phyloP scores from a whole-genome alignment of 306 rosid species.

The Medicago arabica region DNA sequence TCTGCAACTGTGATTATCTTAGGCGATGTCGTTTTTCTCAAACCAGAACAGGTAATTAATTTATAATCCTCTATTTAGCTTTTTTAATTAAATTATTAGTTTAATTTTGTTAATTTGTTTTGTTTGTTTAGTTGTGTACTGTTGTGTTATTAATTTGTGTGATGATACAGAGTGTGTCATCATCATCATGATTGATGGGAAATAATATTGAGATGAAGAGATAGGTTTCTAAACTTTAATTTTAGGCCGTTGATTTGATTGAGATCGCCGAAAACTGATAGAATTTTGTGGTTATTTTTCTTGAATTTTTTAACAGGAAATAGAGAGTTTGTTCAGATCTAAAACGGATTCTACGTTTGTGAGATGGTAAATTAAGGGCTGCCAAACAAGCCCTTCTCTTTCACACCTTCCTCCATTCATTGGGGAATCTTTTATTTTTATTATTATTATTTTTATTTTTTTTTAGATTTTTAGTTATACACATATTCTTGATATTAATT shows the following conservation, averaged over 20 bases:
- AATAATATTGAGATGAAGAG: slow-evolving; percentile 37
- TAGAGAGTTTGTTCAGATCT: slow-evolving; percentile 66
- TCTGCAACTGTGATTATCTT: slow-evolving; percentile 70
- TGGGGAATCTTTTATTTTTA: background rate
- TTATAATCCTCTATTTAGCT: background rate
- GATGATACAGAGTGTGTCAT: slow-evolving; percentile 50
- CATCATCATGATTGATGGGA: slow-evolving; percentile 40
- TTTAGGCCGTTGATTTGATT: slow-evolving; percentile 31
- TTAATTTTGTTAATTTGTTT: background rate
- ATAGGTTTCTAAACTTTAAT: slow-evolving; percentile 27
- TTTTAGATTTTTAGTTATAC: background rate
- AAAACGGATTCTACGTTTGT: slow-evolving; percentile 68
- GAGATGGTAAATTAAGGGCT: slow-evolving; percentile 57
- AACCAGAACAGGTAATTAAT: slow-evolving; percentile 76
- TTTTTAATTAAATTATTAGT: background rate
- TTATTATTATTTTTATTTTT: background rate
- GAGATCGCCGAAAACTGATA: slow-evolving; percentile 61
- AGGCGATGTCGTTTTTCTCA: slow-evolving; percentile 70
- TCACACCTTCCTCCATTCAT: background rate
- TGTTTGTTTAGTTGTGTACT: slow-evolving; percentile 27
- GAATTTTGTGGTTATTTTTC: slow-evolving; percentile 51
- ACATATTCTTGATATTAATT: background rate
- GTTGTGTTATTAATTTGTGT: slow-evolving; percentile 39
- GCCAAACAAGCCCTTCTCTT: slow-evolving; percentile 48
- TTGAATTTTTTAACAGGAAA: slow-evolving; percentile 57